These are phyloP conservation scores for Coemansia sp. DNA, from an alignment of 192 early-diverging fungal species.

Conservation along the genomic window DNA sequence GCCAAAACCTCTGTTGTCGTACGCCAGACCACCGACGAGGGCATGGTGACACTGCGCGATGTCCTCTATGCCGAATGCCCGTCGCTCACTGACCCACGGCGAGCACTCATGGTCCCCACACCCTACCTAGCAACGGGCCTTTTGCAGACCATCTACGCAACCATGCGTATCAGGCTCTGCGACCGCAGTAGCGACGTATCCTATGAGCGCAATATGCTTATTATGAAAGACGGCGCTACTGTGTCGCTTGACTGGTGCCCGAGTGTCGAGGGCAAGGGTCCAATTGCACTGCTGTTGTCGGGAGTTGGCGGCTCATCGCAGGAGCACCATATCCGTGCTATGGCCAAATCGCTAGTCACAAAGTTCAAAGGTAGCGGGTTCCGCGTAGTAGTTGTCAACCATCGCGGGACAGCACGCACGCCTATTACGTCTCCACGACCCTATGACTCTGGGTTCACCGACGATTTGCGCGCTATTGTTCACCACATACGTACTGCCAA, in stretches of 20 bases:
- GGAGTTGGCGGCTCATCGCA: slow-evolving; percentile 94
- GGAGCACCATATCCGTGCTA: slow-evolving; percentile 79
- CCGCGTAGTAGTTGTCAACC: slow-evolving; percentile 80
- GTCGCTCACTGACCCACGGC: slow-evolving; percentile 57
- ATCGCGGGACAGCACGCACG: slow-evolving; percentile 81
- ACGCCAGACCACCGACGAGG: slow-evolving; percentile 30
- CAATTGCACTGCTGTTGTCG: slow-evolving; percentile 76
- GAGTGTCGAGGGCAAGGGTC: slow-evolving; percentile 49
- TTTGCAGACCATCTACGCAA: slow-evolving; percentile 65
- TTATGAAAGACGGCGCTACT: slow-evolving; percentile 80
- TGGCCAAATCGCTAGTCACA: slow-evolving; percentile 63
- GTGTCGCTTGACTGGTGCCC: slow-evolving; percentile 86
- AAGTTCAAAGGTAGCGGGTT: slow-evolving; percentile 46
- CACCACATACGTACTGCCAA: slow-evolving; percentile 34
- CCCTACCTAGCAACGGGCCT: slow-evolving; percentile 75
- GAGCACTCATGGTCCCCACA: slow-evolving; percentile 69
- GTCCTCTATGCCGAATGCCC: slow-evolving; percentile 54
- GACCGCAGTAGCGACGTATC: slow-evolving; percentile 24
- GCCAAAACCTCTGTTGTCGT: slow-evolving; percentile 37
- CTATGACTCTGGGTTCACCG: slow-evolving; percentile 77
- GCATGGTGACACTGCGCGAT: slow-evolving; percentile 35
- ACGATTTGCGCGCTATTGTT: slow-evolving; percentile 60
- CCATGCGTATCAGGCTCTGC: slow-evolving; percentile 48
- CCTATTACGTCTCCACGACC: slow-evolving; percentile 73
- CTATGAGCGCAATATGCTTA: slow-evolving; percentile 55